These are phyloP conservation scores for Serpula lacrymans DNA, from an alignment of 768 basidiomycete species.

Conservation along the genomic window DNA sequence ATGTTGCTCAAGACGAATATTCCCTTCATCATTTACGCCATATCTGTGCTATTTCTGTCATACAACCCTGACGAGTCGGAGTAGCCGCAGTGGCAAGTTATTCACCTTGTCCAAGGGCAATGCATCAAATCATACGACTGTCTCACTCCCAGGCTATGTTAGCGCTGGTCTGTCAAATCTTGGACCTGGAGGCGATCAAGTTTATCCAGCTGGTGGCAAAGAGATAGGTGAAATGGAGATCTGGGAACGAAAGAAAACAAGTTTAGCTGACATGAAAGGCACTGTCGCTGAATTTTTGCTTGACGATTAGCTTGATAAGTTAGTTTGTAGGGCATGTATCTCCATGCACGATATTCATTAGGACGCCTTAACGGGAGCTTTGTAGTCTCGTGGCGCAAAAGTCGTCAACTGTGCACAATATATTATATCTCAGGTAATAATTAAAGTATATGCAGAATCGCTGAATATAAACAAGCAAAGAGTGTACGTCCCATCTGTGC, in stretches of 20 bases:
- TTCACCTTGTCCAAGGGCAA: slow-evolving; percentile 3
- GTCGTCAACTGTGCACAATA: too few species aligned
- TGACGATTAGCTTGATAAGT: too few species aligned
- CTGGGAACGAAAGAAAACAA: slow-evolving; percentile 28
- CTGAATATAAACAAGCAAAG: too few species aligned
- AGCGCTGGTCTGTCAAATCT: background rate
- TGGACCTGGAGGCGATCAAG: background rate
- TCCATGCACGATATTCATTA: too few species aligned
- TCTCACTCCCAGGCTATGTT: slow-evolving; percentile 12
- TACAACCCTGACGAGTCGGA: slow-evolving; percentile 56
- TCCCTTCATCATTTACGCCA: slow-evolving; percentile 30
- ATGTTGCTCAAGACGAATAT: slow-evolving; percentile 3
- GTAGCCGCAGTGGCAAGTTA: slow-evolving; percentile 38
- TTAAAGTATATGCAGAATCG: too few species aligned
- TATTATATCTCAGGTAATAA: too few species aligned
- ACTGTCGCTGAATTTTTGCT: slow-evolving; percentile 39
- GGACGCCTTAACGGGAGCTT: too few species aligned
- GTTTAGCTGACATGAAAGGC: slow-evolving; percentile 33
- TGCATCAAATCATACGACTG: too few species aligned
- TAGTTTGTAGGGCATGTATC: too few species aligned
- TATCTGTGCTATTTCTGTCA: slow-evolving; percentile 64
- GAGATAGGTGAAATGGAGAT: slow-evolving; percentile 19
- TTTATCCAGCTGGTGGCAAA: background rate
- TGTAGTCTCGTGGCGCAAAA: too few species aligned
- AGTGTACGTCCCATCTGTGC: too few species aligned